Evolutionary conservation across 768 basidiomycete genomes (phyloP).

Genomic region (Lactarius hatsudake): DNA sequence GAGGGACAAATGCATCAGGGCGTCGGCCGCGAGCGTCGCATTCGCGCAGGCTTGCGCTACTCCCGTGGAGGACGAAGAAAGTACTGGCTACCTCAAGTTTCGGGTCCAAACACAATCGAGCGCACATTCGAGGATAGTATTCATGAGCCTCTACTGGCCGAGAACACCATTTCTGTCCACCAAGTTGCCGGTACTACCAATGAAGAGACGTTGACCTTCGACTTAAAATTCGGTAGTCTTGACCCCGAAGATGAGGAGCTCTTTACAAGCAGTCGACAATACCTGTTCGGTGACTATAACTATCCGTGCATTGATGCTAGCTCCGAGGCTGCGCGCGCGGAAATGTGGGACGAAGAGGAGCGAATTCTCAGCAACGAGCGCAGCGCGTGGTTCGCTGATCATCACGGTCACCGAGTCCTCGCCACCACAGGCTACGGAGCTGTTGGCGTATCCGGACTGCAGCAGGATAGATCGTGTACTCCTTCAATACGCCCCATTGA

Average conservation of each 20-base stretch:
- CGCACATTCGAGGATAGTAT: slow-evolving; percentile 50
- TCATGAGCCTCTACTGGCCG: slow-evolving; percentile 69
- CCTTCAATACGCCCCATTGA: slow-evolving; percentile 39
- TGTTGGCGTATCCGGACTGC: slow-evolving; percentile 32
- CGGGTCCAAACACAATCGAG: slow-evolving; percentile 40
- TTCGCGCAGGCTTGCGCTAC: slow-evolving; percentile 90
- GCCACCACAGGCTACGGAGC: slow-evolving; percentile 56
- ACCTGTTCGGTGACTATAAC: slow-evolving; percentile 87
- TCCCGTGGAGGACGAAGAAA: slow-evolving; percentile 86
- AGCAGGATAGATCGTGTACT: background rate
- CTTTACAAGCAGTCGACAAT: slow-evolving; percentile 70
- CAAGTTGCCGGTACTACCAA: slow-evolving; percentile 67
- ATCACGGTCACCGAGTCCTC: slow-evolving; percentile 39
- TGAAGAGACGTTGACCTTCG: slow-evolving; percentile 45
- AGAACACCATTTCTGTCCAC: slow-evolving; percentile 61
- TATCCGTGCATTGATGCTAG: slow-evolving; percentile 90
- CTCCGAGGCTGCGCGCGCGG: slow-evolving; percentile 60
- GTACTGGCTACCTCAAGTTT: slow-evolving; percentile 89
- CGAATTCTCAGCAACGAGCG: slow-evolving; percentile 73
- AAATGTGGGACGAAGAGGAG: slow-evolving; percentile 85
- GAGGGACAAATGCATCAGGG: slow-evolving; percentile 94
- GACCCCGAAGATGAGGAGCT: slow-evolving; percentile 72
- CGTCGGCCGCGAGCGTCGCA: slow-evolving; percentile 77
- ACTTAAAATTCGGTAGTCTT: slow-evolving; percentile 65
- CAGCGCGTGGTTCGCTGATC: slow-evolving; percentile 65